Base-by-base conservation (phyloP, 176 grass and related monocot genomes). In the Hordeum marinum region DNA sequence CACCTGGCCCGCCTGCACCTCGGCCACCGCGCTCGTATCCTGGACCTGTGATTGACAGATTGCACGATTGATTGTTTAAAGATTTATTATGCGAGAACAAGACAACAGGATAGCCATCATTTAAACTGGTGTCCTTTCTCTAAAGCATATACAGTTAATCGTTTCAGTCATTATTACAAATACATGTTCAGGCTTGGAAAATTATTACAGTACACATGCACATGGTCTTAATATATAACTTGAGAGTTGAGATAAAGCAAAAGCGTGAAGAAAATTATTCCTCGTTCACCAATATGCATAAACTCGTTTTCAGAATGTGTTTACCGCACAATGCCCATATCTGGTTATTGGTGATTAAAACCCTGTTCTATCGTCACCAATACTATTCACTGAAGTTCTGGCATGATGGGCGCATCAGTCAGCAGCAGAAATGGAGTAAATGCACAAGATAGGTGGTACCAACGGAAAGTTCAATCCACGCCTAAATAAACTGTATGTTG, bases 21-120 rank as follows among this genome's bases (percentile, higher is more conserved):
- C 79, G 86, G 37, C 90, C 87, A 75, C 95, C 88, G 0, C 90
- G 87, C 27, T 94, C 93, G 74, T 98, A 98, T 67, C 91, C 96
- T 78, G 79, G 85, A 74, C 87, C 87, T 88, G 80, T 31, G 32
- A 82, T 39, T 48, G 61, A 41, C 21, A 86, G 40, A 77, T 81
- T 9, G 2, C 74, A 87, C 31, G 68, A 34, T 6, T 75, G 50
- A 13, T 75, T 83, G 32, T 61, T 61, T 31, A 58, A 68, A 50
- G 75, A 21, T 8, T 9, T 65, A n/a, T 7, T 8, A 17, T 25
- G 41, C 25, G 68, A 9, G 3, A 68, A 75, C 21, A 85, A 62
- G 25, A n/a, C 24, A 21, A 20, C 20, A 3, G 1, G 2, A 37
- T 35, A 3, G 8, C 29, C 21, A 13, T 34, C 6, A 27, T 21